Conservation (phyloP, 352 stramenopile species). For the Phytopythium boreale region DNA sequence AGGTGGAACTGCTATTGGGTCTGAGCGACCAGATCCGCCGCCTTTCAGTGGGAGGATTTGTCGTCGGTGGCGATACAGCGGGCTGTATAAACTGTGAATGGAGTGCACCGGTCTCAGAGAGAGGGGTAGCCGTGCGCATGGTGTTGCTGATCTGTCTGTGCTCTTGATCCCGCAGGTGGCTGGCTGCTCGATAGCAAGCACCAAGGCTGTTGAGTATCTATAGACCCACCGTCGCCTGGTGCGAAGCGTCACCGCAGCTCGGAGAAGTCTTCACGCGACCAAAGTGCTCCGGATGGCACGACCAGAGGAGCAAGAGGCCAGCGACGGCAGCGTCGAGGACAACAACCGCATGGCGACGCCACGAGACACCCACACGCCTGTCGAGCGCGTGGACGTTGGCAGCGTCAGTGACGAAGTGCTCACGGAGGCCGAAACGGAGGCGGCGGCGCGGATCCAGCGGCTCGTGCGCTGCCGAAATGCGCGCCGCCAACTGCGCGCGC, state of each 20-base stretch:
- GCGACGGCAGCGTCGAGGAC: background rate
- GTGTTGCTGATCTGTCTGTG: too few species aligned
- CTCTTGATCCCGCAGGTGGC: too few species aligned
- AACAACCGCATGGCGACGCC: background rate
- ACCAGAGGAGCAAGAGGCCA: too few species aligned
- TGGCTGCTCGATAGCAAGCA: too few species aligned
- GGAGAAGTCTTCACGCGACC: too few species aligned
- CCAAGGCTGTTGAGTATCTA: background rate
- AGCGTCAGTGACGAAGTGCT: conserved; percentile 12
- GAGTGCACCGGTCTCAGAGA: too few species aligned
- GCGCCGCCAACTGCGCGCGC: conserved; percentile 27
- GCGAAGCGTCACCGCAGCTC: background rate
- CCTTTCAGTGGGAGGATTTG: background rate
- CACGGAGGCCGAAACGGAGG: conserved; percentile 19
- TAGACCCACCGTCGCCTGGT: background rate
- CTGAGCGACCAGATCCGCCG: background rate
- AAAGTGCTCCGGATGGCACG: too few species aligned
- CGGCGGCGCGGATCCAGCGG: conserved; percentile 48
- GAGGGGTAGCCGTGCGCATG: too few species aligned
- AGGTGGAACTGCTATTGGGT: too few species aligned
- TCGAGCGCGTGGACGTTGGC: conserved; percentile 15
- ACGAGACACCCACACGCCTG: conserved; percentile 3
- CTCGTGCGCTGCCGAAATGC: conserved; percentile 57
- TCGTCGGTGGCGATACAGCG: background rate
- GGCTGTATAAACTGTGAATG: too few species aligned